Evolutionary conservation across 75 land plant genomes (phyloP).

Genomic region (Pinus taeda): DNA sequence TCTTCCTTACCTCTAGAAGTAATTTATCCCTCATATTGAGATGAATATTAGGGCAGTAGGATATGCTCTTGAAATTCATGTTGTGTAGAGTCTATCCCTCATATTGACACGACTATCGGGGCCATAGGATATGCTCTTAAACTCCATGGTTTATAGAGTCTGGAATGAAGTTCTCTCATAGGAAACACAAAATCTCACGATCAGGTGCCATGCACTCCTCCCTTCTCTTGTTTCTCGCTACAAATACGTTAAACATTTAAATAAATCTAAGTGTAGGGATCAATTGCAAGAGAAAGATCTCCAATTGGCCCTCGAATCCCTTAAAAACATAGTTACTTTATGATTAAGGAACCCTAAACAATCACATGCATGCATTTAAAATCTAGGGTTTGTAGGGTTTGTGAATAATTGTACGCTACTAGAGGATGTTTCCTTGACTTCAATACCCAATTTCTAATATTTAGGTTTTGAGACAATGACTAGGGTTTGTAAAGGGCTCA

Average conservation of each 20-base stretch:
- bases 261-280: slow-evolving; percentile 19
- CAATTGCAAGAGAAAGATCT: slow-evolving; percentile 25
- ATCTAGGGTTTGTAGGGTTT: slow-evolving; percentile 19
- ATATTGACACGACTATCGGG: slow-evolving; percentile 11
- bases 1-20: too few relatives aligned
- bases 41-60: too few relatives aligned
- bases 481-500: slow-evolving; percentile 15
- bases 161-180: slow-evolving; percentile 34
- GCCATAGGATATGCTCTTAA: slow-evolving; percentile 17
- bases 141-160: slow-evolving; percentile 23
- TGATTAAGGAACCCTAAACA: slow-evolving; percentile 16
- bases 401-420: slow-evolving; percentile 10
- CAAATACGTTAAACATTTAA: slow-evolving; percentile 12
- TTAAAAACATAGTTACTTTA: slow-evolving; percentile 5
- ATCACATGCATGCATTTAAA: slow-evolving; percentile 15
- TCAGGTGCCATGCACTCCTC: slow-evolving; percentile 15
- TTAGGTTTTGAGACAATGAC: too few relatives aligned
- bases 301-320: not conserved
- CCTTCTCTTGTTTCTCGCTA: slow-evolving; percentile 10
- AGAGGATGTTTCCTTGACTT: too few relatives aligned
- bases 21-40: too few relatives aligned
- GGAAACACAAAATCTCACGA: slow-evolving; percentile 1
- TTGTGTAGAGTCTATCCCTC: too few relatives aligned
- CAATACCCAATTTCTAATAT: too few relatives aligned
- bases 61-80: too few relatives aligned